These are phyloP conservation scores for Steccherinum ochraceum DNA, from an alignment of 768 basidiomycete genomes.

Conservation along the genomic window DNA sequence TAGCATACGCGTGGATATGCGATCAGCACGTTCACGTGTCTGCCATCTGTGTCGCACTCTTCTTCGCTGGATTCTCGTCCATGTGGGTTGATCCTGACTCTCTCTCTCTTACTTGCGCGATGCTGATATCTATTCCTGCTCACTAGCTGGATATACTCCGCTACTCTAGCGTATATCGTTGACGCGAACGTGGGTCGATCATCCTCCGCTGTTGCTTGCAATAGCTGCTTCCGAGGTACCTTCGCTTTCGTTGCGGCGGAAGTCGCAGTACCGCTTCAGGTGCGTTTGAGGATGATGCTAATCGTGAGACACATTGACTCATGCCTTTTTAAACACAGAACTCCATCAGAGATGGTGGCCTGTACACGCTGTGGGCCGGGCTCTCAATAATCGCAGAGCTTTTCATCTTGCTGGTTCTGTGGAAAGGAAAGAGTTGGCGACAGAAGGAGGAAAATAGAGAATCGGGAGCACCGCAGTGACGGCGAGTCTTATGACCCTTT, in stretches of 20 bases:
- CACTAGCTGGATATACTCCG: slow-evolving; percentile 52
- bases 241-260: slow-evolving; percentile 66
- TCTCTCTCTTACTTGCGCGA: background rate
- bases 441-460: slow-evolving; percentile 41
- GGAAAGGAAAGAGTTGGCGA: slow-evolving; percentile 58
- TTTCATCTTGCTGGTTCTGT: slow-evolving; percentile 53
- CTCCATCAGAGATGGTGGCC: slow-evolving; percentile 71
- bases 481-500: too few species aligned
- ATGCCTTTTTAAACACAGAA: slow-evolving; percentile 31
- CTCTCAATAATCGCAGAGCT: slow-evolving; percentile 46
- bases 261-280: slow-evolving; percentile 69
- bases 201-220: slow-evolving; percentile 66
- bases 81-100: slow-evolving; percentile 41
- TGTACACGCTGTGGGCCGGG: slow-evolving; percentile 63
- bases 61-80: slow-evolving; percentile 65
- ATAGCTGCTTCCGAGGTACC: slow-evolving; percentile 69
- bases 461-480: too few species aligned
- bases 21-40: slow-evolving; percentile 57
- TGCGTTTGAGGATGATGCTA: slow-evolving; percentile 18
- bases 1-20: slow-evolving; percentile 74
- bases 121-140: background rate
- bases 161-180: slow-evolving; percentile 78
- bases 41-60: slow-evolving; percentile 65
- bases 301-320: too few species aligned
- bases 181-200: slow-evolving; percentile 83